phyloP scores from a whole-genome alignment of 805 yeast genomes.

The Debaryomyces prosopidis region DNA sequence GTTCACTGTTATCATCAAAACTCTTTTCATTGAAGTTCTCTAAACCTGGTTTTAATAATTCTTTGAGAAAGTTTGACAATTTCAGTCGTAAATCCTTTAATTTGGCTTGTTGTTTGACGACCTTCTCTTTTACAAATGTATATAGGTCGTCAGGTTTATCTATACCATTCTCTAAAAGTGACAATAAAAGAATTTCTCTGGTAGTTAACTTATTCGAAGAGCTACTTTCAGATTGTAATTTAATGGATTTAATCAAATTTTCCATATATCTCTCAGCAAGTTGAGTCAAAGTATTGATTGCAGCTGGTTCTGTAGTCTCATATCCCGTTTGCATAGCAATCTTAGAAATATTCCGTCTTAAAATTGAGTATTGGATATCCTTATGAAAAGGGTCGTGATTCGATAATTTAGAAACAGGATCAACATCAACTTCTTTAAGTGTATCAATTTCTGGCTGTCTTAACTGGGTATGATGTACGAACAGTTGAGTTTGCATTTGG shows the following conservation, averaged over 20 bases:
- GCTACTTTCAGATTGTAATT: conserved; percentile 66
- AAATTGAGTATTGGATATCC: conserved; percentile 62
- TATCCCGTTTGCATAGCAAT: conserved; percentile 90
- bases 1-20: conserved; percentile 89
- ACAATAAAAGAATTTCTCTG: conserved; percentile 53
- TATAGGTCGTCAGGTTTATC: conserved; percentile 75
- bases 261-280: conserved; percentile 78
- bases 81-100: conserved; percentile 67
- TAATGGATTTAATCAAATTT: conserved; percentile 70
- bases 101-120: conserved; percentile 67
- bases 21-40: conserved; percentile 74
- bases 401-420: conserved; percentile 70
- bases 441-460: conserved; percentile 65
- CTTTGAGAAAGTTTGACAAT: conserved; percentile 71
- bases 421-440: conserved; percentile 72
- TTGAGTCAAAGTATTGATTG: conserved; percentile 77
- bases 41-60: conserved; percentile 75
- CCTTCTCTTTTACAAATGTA: conserved; percentile 70
- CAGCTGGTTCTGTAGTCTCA: conserved; percentile 76
- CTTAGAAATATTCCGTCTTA: conserved; percentile 72
- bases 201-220: conserved; percentile 42
- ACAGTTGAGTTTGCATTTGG: conserved; percentile 84
- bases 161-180: conserved; percentile 85
- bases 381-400: conserved; percentile 64
- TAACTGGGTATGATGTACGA: conserved; percentile 71